Evolutionary conservation across 139 green algal genomes (phyloP), one percentile per base, ranked within the genome.

Genomic region (Diplosphaera chodatii): DNA sequence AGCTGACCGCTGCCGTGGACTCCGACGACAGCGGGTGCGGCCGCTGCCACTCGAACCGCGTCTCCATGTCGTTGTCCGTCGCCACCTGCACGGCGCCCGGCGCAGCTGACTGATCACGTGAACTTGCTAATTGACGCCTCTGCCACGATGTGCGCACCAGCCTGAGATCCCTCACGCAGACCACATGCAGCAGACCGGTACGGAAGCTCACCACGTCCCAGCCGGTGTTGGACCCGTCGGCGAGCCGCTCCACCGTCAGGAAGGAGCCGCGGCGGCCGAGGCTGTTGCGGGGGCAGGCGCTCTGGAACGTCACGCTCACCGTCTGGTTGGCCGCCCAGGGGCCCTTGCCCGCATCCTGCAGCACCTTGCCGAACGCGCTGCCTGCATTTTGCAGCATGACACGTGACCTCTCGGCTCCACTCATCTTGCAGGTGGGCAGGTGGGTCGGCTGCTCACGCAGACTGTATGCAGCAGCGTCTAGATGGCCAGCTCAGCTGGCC

Each of bases 271-370:
- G 80, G 28, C 68, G 75, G 4, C 79, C 71, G 30, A 94, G 70
- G 76, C 91, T 86, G 74, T 96, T 96, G 56, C 90, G 82, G 0
- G 89, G 90, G 72, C 82, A 88, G 28, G 73, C 86, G 1, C 84
- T 84, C 69, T 89, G 83, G 76, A 95, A 95, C n/a, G 77, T 74
- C 1, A 70, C 88, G 30, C 40, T 64, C 5, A 89, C 87, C 2
- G 67, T 78, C 13, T 89, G 70, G 2, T 78, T 78, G 8, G 67
- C 32, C 8, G 10, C 6, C 55, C 82, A 88, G 6, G n/a, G 56
- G 21, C 27, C 67, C 64, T 56, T 64, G 13, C 30, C 28, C 55
- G 82, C 73, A 63, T 88, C 81, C 72, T 80, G 16, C n/a, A 74
- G 10, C 30, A 89, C 74, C 1, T 84, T 73, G 0, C 90, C 91